Base-by-base conservation (phyloP, 345 rosid genomes). In the Lumnitzera racemosa region DNA sequence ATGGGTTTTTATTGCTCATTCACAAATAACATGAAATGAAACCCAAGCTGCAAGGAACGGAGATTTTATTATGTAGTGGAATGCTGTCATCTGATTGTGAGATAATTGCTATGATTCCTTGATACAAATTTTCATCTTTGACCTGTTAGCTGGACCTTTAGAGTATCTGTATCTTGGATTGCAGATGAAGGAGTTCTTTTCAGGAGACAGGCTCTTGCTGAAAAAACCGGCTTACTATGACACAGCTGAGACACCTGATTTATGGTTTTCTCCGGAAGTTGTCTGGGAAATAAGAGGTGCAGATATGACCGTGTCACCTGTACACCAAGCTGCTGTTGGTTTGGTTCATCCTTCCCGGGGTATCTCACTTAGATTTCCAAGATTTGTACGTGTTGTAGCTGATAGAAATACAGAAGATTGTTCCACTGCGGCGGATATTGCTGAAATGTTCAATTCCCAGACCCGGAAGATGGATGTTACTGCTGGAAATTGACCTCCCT, bases 221-320 rank as follows among this genome's bases (percentile, higher is more conserved):
- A 88, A 79, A 67, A 88, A 80, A 65, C 90, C 92, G 5, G 68
- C 81, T 15, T 91, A 88, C 72, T 91, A 88, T 65, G 73, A 72
- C 61, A 91, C 96, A 20, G 80, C 67, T 7, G 96, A 91, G 81
- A 78, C 62, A 41, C 90, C 96, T 2, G 91, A 88, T 59, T 66
- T 81, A 82, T 88, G 98, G 98, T 86, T 91, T 70, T 51, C 85
- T 5, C 73, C 91, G 3, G 88, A 81, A 65, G 70, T 76, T 23
- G 92, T 88, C 14, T 91, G 98, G 96, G 91, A 78, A 76, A 80
- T 88, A 58, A 78, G 81, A 69, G 95, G 91, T 36, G 96, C 96
- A 14, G 96, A 91, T 67, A 80, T 91, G 23, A 88, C 95, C 11
- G 61, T 91, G n/a, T 91, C 91, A 6, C 96, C 90, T 1, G 90